These are phyloP conservation scores for Lipomyces starkeyi DNA, from an alignment of 805 yeast genomes.

Conservation along the genomic window DNA sequence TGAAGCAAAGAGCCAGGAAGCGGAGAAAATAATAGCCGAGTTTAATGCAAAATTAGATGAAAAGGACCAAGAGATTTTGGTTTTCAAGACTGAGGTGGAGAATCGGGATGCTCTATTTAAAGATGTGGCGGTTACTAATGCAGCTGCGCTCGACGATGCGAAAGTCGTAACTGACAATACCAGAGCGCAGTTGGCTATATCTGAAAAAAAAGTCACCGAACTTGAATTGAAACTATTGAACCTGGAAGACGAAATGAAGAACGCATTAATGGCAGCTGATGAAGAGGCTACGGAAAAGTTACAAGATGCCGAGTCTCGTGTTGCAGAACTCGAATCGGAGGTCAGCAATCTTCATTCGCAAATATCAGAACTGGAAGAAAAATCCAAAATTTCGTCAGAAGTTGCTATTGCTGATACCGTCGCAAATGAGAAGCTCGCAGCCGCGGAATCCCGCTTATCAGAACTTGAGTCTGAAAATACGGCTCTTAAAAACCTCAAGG, in stretches of 20 bases:
- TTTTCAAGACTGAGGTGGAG: constrained; percentile 18
- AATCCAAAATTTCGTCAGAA: neutral
- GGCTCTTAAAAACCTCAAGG: neutral
- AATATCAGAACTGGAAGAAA: constrained; percentile 9
- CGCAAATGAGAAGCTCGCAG: constrained; percentile 24
- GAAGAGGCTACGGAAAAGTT: constrained; percentile 3
- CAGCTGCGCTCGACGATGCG: constrained; percentile 1
- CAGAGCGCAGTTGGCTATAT: constrained; percentile 6
- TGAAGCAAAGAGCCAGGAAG: neutral
- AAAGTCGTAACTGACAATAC: constrained; percentile 9
- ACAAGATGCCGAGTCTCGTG: constrained; percentile 14
- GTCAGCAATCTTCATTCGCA: neutral
- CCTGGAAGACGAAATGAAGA: neutral
- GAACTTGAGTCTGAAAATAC: constrained; percentile 36
- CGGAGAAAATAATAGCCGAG: constrained; percentile 3
- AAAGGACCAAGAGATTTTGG: constrained; percentile 13
- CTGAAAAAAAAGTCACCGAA: constrained; percentile 6
- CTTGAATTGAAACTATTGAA: constrained; percentile 1
- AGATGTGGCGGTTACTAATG: neutral
- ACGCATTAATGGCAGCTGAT: neutral
- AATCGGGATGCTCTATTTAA: constrained; percentile 19
- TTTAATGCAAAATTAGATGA: constrained; percentile 6
- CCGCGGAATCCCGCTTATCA: constrained; percentile 29
- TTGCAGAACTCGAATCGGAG: constrained; percentile 29
- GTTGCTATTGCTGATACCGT: neutral